Evolutionary conservation across 2,329 filamentous ascomycete genomes (phyloP), one percentile per base, ranked within the genome.

Genomic region (Aureobasidium sp.): DNA sequence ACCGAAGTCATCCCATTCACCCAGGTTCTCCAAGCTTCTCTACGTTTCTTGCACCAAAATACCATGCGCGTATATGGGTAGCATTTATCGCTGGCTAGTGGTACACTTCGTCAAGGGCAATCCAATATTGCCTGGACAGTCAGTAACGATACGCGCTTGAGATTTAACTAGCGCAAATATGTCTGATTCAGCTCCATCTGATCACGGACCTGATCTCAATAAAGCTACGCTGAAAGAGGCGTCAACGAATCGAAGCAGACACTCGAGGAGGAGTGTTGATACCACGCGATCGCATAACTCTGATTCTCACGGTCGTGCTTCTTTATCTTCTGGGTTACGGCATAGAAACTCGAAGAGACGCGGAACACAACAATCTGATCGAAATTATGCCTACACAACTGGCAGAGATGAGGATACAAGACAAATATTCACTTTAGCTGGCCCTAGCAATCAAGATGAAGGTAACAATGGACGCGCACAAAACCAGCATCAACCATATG

Each of bases 401-500:
- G 29, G 27, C 13, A 23, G 53, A 46, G 41, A 44, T 26, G 27
- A 44, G 20, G 26, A 46, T 7, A 41, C 29, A 2, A 44, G 34
- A 32, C 36, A 9, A 9, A 13, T 36, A 9, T 57, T 34, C 27
- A 44, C 41, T 20, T n/a, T 46, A 6, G 53, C 41, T 15, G 51
- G 50, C 15, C 26, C 52, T 1, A 13, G 9, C 4, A 6, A 2
- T 2, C 52, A 42, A 6, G 52, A 44, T 29, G 52, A n/a, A 5
- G 37, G 32, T 3, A 42, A 55, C 3, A 44, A 15, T 20, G 52
- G 23, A 5, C 52, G 50, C n/a, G 17, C 50, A 9, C 50, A 53
- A 27, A 53, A 53, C 12, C 50, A 53, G 5, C 65, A 70, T 27
- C 67, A 69, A 57, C 66, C 66, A 10, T 69, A 69, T 23, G 48